Conservation (phyloP, 148 eudicot species). For the Euryodendron excelsum region DNA sequence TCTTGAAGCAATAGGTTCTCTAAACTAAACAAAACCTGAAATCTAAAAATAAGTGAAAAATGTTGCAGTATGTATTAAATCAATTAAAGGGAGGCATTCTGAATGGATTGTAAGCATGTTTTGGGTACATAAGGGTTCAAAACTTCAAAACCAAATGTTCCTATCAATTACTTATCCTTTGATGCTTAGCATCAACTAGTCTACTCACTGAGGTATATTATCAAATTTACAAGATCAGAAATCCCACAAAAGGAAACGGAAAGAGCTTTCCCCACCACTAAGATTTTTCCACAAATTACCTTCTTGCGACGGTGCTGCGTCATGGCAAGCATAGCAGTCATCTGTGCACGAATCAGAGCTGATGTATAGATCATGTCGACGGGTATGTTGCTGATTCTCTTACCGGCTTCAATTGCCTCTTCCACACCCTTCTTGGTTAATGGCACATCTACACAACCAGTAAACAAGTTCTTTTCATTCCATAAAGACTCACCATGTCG, state of each 20-base stretch:
- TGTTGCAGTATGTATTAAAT: background rate
- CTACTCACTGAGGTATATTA: background rate
- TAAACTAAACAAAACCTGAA: background rate
- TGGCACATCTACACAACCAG: conserved; percentile 98
- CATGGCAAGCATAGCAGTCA: conserved; percentile 99
- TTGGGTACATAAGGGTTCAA: background rate
- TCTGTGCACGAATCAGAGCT: conserved; percentile 91
- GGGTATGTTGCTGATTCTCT: conserved; percentile 95
- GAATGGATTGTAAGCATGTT: background rate
- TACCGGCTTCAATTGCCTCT: conserved; percentile 97
- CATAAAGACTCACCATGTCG: conserved; percentile 96
- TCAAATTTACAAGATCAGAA: background rate
- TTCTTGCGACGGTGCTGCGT: conserved; percentile 91
- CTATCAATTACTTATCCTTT: background rate
- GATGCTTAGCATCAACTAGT: conserved; percentile 1
- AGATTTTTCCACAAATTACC: conserved; percentile 38
- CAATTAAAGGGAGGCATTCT: background rate
- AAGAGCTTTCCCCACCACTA: background rate
- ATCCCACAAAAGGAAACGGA: background rate
- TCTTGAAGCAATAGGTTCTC: conserved; percentile 1
- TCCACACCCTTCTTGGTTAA: conserved; percentile 85
- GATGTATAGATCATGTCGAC: conserved; percentile 88
- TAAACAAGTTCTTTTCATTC: conserved; percentile 96
- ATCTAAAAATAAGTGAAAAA: background rate
- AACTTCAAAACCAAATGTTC: background rate